Conservation (phyloP, 371 early-diverging fungal genomes). For the Batrachochytrium dendrobatidis region DNA sequence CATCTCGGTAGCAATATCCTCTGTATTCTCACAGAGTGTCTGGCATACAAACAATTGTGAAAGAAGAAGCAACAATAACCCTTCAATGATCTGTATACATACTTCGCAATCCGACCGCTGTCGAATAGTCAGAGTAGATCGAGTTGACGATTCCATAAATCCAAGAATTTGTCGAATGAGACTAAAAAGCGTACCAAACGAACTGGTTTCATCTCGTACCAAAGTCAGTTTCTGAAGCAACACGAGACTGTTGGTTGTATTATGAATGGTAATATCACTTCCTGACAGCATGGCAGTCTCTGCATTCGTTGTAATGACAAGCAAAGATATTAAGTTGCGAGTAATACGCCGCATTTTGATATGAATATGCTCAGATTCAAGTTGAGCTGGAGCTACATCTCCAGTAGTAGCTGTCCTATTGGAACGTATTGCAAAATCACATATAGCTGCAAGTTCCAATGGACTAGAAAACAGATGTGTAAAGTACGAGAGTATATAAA, state of each 20-base stretch:
- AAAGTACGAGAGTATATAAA: not conserved
- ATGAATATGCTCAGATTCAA: too few species aligned
- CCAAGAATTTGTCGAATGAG: not conserved
- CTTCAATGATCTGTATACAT: not conserved
- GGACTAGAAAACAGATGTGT: not conserved
- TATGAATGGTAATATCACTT: not conserved
- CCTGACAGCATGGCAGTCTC: not conserved
- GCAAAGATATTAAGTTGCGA: not conserved
- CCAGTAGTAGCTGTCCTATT: too few species aligned
- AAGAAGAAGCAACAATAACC: not conserved
- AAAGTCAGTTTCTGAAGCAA: not conserved
- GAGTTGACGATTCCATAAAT: not conserved
- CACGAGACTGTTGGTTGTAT: not conserved
- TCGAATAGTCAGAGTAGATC: too few species aligned
- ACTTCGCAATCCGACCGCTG: not conserved
- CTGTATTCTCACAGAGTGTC: not conserved
- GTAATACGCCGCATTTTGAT: not conserved
- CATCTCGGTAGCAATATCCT: not conserved
- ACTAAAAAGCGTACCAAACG: slow-evolving; percentile 2
- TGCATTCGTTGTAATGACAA: not conserved
- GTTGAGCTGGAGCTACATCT: too few species aligned
- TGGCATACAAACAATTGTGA: not conserved
- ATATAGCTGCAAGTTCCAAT: not conserved
- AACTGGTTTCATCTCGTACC: not conserved
- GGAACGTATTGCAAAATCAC: too few species aligned